phyloP scores from a whole-genome alignment of 352 stramenopile genomes.

The Paralagenidium karlingii region DNA sequence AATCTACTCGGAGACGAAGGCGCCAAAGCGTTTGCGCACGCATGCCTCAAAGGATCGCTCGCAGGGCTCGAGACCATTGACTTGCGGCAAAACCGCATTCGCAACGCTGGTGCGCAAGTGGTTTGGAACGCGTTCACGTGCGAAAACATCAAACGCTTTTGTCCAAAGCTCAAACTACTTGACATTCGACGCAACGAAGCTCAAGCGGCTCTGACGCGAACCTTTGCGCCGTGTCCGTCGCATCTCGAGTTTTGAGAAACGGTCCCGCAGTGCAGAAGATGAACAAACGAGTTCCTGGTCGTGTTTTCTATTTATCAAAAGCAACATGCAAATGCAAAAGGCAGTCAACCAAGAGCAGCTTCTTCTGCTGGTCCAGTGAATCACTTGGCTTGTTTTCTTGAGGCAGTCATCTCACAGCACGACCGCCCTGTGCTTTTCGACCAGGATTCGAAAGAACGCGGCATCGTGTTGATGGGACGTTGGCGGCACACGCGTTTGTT shows the following conservation, averaged over 20 bases:
- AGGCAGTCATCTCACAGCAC: too few relatives aligned
- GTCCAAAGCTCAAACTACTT: constrained; percentile 42
- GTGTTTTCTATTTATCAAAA: too few relatives aligned
- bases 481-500: too few relatives aligned
- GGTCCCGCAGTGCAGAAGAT: too few relatives aligned
- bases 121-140: constrained; percentile 64
- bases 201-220: constrained; percentile 24
- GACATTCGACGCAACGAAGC: constrained; percentile 54
- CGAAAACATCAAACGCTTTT: constrained; percentile 28
- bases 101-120: constrained; percentile 33
- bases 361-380: too few relatives aligned
- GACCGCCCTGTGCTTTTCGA: too few relatives aligned
- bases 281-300: too few relatives aligned
- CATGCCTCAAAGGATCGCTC: constrained; percentile 36
- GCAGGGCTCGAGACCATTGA: constrained; percentile 26
- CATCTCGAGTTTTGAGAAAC: constrained; percentile 52
- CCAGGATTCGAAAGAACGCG: too few relatives aligned
- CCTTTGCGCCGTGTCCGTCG: constrained; percentile 36
- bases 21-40: constrained; percentile 34
- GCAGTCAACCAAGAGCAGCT: too few relatives aligned
- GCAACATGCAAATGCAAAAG: too few relatives aligned
- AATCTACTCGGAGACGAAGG: constrained; percentile 51
- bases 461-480: too few relatives aligned
- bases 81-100: constrained; percentile 50
- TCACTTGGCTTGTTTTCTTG: too few relatives aligned